These are phyloP conservation scores for Ligustrum vulgare DNA, from an alignment of 257 asterid genomes.

Conservation along the genomic window DNA sequence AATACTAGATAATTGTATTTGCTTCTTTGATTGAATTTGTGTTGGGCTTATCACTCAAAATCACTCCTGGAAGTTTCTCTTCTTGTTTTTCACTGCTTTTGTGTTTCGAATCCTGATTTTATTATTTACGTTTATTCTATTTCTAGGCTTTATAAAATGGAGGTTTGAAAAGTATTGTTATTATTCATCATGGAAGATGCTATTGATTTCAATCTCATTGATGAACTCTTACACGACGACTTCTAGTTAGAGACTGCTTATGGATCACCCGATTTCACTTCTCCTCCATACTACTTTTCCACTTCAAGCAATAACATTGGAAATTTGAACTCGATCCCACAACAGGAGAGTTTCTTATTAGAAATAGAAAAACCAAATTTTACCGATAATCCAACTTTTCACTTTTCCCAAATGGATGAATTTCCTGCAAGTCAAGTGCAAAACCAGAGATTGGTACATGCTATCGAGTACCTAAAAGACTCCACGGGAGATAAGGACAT, in stretches of 20 bases:
- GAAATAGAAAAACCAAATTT: slow-evolving; percentile 28
- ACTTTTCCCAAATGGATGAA: slow-evolving; percentile 35
- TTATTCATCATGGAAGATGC: slow-evolving; percentile 60
- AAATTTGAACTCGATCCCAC: slow-evolving; percentile 21
- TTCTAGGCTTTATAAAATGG: slow-evolving; percentile 23
- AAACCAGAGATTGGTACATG: too few species aligned
- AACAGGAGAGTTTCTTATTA: slow-evolving; percentile 31
- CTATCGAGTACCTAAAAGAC: too few species aligned
- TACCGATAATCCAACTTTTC: slow-evolving; percentile 16
- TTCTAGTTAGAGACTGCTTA: slow-evolving; percentile 74
- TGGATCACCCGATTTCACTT: slow-evolving; percentile 32
- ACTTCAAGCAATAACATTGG: slow-evolving; percentile 26
- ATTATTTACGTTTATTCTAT: background rate
- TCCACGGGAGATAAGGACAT: slow-evolving; percentile 46
- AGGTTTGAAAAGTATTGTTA: slow-evolving; percentile 20
- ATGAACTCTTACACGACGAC: slow-evolving; percentile 64
- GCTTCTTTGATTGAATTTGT: too few species aligned
- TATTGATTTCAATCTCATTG: slow-evolving; percentile 53
- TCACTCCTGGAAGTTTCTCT: slow-evolving; percentile 46
- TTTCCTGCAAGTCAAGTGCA: slow-evolving; percentile 21
- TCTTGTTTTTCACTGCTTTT: slow-evolving; percentile 47
- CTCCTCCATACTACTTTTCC: slow-evolving; percentile 32
- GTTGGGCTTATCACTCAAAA: background rate
- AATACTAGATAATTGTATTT: too few species aligned
- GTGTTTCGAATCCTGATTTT: slow-evolving; percentile 37